phyloP scores from a whole-genome alignment of 371 early-diverging fungal genomes.

The Furculomyces boomerangus region DNA sequence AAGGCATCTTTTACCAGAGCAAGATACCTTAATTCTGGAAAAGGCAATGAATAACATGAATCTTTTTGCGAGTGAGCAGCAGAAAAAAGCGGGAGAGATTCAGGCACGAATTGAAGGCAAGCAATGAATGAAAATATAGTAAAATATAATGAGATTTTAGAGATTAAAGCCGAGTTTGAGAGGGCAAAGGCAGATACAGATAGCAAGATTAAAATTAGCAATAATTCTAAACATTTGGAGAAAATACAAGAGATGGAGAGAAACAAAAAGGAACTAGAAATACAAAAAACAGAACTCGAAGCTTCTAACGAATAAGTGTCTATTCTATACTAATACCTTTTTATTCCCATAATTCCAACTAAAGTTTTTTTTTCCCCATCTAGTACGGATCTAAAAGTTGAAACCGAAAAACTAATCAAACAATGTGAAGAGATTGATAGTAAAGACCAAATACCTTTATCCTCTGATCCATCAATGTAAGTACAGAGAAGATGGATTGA shows the following conservation, averaged over 20 bases:
- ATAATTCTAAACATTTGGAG: neutral
- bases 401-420: neutral
- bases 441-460: neutral
- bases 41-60: no score
- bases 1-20: no score
- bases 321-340: no score
- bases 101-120: no score
- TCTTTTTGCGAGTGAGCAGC: no score
- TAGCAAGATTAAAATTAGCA: no score
- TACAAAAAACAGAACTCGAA: neutral
- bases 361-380: neutral
- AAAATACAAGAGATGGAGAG: neutral
- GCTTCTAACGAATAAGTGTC: neutral
- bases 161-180: no score
- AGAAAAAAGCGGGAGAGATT: no score
- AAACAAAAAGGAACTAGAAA: neutral
- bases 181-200: neutral
- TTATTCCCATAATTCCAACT: no score
- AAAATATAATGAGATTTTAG: no score
- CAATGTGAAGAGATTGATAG: neutral
- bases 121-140: no score
- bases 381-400: neutral
- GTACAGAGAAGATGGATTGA: neutral
- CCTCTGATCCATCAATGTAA: neutral
- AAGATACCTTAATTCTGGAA: no score